Evolutionary conservation across 1,139 yeast species (phyloP).

Genomic region (Meyerozyma carpophila): DNA sequence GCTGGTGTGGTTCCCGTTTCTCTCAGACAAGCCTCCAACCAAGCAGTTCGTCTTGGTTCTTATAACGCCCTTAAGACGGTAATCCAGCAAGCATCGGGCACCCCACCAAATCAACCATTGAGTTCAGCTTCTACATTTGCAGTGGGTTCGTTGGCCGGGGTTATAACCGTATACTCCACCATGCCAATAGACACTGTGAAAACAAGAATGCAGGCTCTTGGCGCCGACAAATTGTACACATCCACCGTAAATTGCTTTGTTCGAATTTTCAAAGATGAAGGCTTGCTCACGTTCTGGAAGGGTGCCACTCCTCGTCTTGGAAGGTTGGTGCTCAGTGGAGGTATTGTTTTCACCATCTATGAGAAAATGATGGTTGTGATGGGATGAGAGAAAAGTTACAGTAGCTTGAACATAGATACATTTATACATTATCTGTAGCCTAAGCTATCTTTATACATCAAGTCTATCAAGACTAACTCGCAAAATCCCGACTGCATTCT

Average conservation of each 20-base stretch:
- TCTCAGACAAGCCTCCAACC: slow-evolving; percentile 91
- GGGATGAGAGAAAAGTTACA: slow-evolving; percentile 5
- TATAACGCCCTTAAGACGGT: slow-evolving; percentile 82
- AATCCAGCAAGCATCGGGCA: slow-evolving; percentile 66
- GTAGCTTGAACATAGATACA: too few relatives aligned
- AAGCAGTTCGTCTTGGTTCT: slow-evolving; percentile 89
- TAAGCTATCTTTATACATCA: slow-evolving; percentile 3
- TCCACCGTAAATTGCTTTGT: slow-evolving; percentile 80
- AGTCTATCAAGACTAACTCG: slow-evolving; percentile 37
- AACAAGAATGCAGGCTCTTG: slow-evolving; percentile 95
- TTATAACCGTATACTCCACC: slow-evolving; percentile 89
- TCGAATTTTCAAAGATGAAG: slow-evolving; percentile 79
- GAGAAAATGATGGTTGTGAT: slow-evolving; percentile 75
- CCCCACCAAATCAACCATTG: slow-evolving; percentile 68
- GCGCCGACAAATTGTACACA: slow-evolving; percentile 63
- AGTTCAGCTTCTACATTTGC: slow-evolving; percentile 76
- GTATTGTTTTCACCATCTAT: slow-evolving; percentile 91
- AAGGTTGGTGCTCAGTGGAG: slow-evolving; percentile 86
- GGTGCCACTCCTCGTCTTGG: slow-evolving; percentile 98
- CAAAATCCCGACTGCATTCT: slow-evolving; percentile 35
- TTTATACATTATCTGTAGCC: too few relatives aligned
- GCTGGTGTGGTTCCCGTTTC: slow-evolving; percentile 92
- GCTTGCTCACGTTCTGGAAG: slow-evolving; percentile 91
- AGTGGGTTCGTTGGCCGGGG: slow-evolving; percentile 91
- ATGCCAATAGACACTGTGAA: slow-evolving; percentile 98